These are phyloP conservation scores for Rhizopogon roseolus DNA, from an alignment of 768 basidiomycete species.

Conservation along the genomic window DNA sequence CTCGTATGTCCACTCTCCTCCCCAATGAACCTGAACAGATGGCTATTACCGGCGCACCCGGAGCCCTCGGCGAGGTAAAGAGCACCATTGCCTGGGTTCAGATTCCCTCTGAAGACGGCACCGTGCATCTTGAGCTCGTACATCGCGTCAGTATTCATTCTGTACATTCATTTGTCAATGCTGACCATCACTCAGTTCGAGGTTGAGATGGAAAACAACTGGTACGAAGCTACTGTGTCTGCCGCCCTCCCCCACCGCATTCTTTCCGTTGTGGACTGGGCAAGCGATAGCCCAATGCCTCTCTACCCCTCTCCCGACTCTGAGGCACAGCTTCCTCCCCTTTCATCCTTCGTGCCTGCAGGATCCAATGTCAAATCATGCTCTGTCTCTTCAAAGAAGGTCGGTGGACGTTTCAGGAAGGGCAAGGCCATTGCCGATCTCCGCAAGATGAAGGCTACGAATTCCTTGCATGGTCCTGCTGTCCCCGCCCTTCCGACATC, in stretches of 20 bases:
- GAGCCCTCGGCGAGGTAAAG: constrained; percentile 77
- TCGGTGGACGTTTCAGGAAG: constrained; percentile 5
- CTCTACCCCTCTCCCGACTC: constrained; percentile 29
- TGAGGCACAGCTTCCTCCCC: constrained; percentile 16
- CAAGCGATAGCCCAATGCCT: constrained; percentile 63
- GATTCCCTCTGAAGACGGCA: constrained; percentile 61
- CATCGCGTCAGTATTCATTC: constrained; percentile 30
- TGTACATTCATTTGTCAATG: neutral
- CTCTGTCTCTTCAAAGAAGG: constrained; percentile 1
- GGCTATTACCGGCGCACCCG: constrained; percentile 63
- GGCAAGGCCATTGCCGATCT: constrained; percentile 9
- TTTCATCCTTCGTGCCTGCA: constrained; percentile 20
- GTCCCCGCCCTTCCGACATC: constrained; percentile 28
- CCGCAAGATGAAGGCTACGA: constrained; percentile 14
- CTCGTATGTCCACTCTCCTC: constrained; percentile 39
- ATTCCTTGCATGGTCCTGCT: neutral
- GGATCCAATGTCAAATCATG: constrained; percentile 14
- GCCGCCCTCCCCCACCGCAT: constrained; percentile 70
- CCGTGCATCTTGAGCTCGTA: constrained; percentile 63
- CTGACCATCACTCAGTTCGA: constrained; percentile 51
- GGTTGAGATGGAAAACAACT: constrained; percentile 92
- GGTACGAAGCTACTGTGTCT: constrained; percentile 90
- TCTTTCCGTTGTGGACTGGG: constrained; percentile 93
- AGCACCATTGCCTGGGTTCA: constrained; percentile 77
- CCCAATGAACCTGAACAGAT: constrained; percentile 22